These are phyloP conservation scores for Periconia macrospinosa DNA, from an alignment of 2,329 filamentous ascomycete species.

Conservation along the genomic window DNA sequence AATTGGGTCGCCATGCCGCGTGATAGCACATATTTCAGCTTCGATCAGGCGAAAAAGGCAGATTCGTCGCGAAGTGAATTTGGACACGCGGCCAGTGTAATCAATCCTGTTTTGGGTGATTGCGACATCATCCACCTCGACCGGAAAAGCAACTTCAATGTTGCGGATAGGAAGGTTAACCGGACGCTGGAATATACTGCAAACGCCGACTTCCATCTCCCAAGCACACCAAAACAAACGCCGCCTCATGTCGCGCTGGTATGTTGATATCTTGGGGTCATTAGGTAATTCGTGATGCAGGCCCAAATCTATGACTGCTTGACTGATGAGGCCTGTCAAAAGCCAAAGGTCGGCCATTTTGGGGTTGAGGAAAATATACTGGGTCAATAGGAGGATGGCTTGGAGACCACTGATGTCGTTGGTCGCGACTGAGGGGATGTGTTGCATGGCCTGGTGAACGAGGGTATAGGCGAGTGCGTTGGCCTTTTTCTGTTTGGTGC, in stretches of 20 bases:
- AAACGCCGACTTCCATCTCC: conserved; percentile 43
- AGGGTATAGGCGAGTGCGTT: conserved; percentile 36
- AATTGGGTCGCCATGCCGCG: conserved; percentile 36
- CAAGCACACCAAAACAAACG: conserved; percentile 42
- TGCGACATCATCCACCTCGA: conserved; percentile 38
- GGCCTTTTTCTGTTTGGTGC: conserved; percentile 36
- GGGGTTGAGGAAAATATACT: conserved; percentile 40
- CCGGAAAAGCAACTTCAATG: conserved; percentile 35
- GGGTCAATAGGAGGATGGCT: conserved; percentile 37
- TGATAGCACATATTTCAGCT: conserved; percentile 35
- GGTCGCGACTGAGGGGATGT: conserved; percentile 39
- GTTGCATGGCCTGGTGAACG: conserved; percentile 40
- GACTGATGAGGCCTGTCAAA: conserved; percentile 39
- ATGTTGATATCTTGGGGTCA: conserved; percentile 23
- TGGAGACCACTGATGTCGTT: conserved; percentile 40
- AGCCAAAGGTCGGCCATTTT: conserved; percentile 42
- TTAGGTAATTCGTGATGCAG: conserved; percentile 41
- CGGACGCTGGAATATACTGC: conserved; percentile 35
- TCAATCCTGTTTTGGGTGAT: conserved; percentile 33
- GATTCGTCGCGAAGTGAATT: conserved; percentile 39
- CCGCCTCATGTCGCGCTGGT: conserved; percentile 41
- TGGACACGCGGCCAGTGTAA: conserved; percentile 31
- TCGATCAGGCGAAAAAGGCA: conserved; percentile 39
- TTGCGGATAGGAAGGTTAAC: conserved; percentile 32
- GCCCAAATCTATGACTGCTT: conserved; percentile 40